phyloP scores from a whole-genome alignment of 2,329 filamentous ascomycete genomes.

The Exophiala bonariae region DNA sequence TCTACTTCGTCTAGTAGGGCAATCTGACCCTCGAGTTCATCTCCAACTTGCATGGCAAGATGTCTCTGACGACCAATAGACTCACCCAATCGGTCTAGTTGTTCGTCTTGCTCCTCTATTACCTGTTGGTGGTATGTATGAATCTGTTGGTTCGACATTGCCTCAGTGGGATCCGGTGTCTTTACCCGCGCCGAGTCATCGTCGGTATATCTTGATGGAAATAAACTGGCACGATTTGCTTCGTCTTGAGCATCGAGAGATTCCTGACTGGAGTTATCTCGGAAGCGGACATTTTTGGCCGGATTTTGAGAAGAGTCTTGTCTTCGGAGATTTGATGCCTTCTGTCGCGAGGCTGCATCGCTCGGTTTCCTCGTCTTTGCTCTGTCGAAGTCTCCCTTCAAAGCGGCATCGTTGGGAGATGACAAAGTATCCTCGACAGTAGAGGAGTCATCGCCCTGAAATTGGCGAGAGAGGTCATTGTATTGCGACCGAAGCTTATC shows the following conservation, averaged over 20 bases:
- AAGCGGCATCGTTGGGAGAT: constrained; percentile 62
- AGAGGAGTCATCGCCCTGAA: constrained; percentile 62
- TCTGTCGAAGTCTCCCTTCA: constrained; percentile 65
- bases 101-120: constrained; percentile 85
- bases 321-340: constrained; percentile 27
- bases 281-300: constrained; percentile 83
- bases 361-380: constrained; percentile 44
- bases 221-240: constrained; percentile 58
- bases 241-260: constrained; percentile 48
- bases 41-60: constrained; percentile 91
- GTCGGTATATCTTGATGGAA: constrained; percentile 48
- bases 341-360: constrained; percentile 23
- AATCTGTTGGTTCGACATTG: constrained; percentile 78
- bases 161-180: constrained; percentile 59
- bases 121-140: constrained; percentile 80
- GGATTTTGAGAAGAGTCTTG: constrained; percentile 41
- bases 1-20: constrained; percentile 89
- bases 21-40: constrained; percentile 90
- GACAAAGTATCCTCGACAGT: constrained; percentile 55
- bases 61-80: constrained; percentile 87
- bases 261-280: constrained; percentile 57
- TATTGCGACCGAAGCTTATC: constrained; percentile 73
- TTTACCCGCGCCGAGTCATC: constrained; percentile 54
- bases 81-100: constrained; percentile 83
- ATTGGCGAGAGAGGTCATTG: constrained; percentile 75